These are phyloP conservation scores for Paraconiothyrium sp. DNA, from an alignment of 2,329 filamentous ascomycete species.

Conservation along the genomic window DNA sequence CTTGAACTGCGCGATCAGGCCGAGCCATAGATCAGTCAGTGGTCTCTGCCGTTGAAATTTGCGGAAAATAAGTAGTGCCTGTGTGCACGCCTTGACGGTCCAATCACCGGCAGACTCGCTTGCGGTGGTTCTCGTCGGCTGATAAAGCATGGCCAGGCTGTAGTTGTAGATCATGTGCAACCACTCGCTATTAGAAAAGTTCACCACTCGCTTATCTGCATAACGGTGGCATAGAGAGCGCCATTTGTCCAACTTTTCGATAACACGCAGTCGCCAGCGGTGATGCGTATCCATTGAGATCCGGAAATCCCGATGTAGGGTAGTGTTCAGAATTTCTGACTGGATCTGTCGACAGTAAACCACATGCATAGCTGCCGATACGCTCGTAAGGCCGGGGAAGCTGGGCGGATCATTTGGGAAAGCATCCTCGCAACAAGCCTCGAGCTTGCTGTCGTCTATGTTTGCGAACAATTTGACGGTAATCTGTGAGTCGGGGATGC, in stretches of 20 bases:
- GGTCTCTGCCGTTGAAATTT: conserved; percentile 32
- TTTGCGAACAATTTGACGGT: conserved; percentile 28
- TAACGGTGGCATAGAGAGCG: conserved; percentile 16
- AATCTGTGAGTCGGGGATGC: conserved; percentile 28
- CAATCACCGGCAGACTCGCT: conserved; percentile 29
- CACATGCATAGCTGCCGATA: conserved; percentile 30
- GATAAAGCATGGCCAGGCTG: conserved; percentile 29
- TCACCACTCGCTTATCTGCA: conserved; percentile 19
- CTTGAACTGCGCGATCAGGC: conserved; percentile 40
- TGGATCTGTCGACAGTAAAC: conserved; percentile 32
- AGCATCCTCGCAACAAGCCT: conserved; percentile 21
- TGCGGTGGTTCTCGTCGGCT: conserved; percentile 28
- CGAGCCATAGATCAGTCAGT: conserved; percentile 32
- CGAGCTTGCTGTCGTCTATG: conserved; percentile 26
- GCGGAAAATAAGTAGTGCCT: conserved; percentile 31
- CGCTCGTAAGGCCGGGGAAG: conserved; percentile 21
- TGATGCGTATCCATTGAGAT: conserved; percentile 23
- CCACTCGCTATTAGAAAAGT: conserved; percentile 30
- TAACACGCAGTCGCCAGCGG: conserved; percentile 30
- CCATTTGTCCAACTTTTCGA: conserved; percentile 28
- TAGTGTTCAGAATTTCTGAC: conserved; percentile 29
- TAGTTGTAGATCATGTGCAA: conserved; percentile 34
- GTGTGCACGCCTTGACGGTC: conserved; percentile 32
- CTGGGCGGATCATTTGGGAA: conserved; percentile 18
- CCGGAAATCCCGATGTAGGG: conserved; percentile 27